Evolutionary conservation across 2,329 filamentous ascomycete species (phyloP), one percentile per base, ranked within the genome.

Genomic region (Botryotinia calthae): DNA sequence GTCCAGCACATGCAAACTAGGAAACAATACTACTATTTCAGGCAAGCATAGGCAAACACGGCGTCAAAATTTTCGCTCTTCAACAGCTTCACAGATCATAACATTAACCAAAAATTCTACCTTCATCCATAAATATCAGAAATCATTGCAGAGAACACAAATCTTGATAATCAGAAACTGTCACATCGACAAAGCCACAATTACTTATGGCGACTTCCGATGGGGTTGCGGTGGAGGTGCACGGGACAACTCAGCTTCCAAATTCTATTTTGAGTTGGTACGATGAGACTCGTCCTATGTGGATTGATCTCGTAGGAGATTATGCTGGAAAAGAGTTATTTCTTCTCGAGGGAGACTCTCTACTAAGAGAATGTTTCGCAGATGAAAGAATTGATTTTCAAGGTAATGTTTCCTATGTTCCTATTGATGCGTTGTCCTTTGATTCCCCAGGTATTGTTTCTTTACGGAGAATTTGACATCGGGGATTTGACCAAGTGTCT

Each of bases 251-350:
- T 58, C 54, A 68, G 10, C 25, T 58, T 68, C 81, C 70, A n/a
- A n/a, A 72, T 75, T 72, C 74, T 69, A 76, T 79, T 68, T 59
- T 76, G 56, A 75, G 72, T 31, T 81, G 82, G 81, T 87, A 87
- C 78, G 82, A 81, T 73, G 78, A 77, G 20, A 80, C 85, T 6
- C 76, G 81, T 20, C 83, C 85, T 10, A 81, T 85, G 71, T 82
- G 82, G 67, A 85, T 92, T 42, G 90, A 93, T 76, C 86, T 94
- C 3, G 87, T 94, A 6, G 91, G 92, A 58, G 92, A 94, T 79
- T 94, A 92, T 81, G 91, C 90, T 5, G 91, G 92, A 34, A 88
- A 88, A 74, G 91, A 93, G 79, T 84, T 91, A 18, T 94, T 94
- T 79, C 83, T 91, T 34, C 86, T 94, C 44, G 90, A 94, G 75